Percentiles rank a stretch among this genome's conserved stretches.
Conservation (phyloP, 2,329 filamentous ascomycete species). For the Beauveria sp. region DNA sequence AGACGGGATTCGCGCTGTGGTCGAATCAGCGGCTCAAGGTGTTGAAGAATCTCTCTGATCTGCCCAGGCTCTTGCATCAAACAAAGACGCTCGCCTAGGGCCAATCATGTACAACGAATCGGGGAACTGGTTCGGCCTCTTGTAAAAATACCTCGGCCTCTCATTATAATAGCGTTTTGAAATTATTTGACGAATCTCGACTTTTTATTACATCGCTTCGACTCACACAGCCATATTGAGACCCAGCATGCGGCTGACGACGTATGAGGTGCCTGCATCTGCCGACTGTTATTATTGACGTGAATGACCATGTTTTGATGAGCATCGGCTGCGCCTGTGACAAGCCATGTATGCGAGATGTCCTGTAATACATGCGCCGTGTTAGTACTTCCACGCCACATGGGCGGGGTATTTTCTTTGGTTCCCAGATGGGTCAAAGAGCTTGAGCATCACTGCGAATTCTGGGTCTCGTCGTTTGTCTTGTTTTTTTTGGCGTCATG, state of each 20-base stretch:
- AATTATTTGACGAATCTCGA: not conserved
- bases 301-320: too few relatives aligned
- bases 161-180: not conserved
- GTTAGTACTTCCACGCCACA: not conserved
- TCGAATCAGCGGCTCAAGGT: constrained; percentile 5
- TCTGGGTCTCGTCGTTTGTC: too few relatives aligned
- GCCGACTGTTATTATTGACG: too few relatives aligned
- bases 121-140: not conserved
- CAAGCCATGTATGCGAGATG: too few relatives aligned
- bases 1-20: constrained; percentile 8
- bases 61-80: not conserved
- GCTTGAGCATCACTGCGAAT: not conserved
- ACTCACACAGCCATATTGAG: too few relatives aligned
- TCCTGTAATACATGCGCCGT: too few relatives aligned
- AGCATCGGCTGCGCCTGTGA: too few relatives aligned
- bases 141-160: not conserved
- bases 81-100: not conserved
- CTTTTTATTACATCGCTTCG: too few relatives aligned
- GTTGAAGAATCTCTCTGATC: not conserved
- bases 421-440: not conserved
- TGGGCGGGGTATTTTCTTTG: not conserved
- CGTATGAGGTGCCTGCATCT: too few relatives aligned
- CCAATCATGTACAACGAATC: not conserved
- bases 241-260: too few relatives aligned
- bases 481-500: too few relatives aligned